phyloP scores from a whole-genome alignment of 2,329 filamentous ascomycete species.

The Ambrosiella cleistominuta region DNA sequence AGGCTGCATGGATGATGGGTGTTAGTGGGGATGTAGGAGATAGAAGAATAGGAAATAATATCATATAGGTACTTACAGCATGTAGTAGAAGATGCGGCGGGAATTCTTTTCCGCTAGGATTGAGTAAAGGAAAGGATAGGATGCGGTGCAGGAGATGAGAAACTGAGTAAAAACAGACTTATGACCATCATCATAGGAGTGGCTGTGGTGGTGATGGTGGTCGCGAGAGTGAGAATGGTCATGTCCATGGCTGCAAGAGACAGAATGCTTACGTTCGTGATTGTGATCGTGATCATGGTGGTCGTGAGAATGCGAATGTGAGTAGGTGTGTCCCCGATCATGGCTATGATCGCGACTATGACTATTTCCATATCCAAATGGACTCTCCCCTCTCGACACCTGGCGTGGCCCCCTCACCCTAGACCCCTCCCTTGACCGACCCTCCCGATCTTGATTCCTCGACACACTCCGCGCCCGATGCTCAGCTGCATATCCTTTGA shows the following conservation, averaged over 20 bases:
- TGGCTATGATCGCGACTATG: neutral
- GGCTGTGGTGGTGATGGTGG: constrained; percentile 17
- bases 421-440: neutral
- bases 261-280: constrained; percentile 19
- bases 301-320: neutral
- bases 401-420: neutral
- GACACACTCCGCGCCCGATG: constrained; percentile 1
- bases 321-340: neutral
- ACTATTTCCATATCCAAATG: neutral
- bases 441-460: neutral
- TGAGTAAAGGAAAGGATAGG: constrained; percentile 64
- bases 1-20: constrained; percentile 34
- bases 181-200: constrained; percentile 15
- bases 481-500: neutral
- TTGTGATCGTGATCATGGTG: constrained; percentile 4
- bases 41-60: neutral
- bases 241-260: constrained; percentile 17
- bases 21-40: neutral
- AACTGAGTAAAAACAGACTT: constrained; percentile 52
- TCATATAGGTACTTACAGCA: constrained; percentile 44
- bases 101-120: constrained; percentile 86
- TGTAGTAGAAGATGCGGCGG: constrained; percentile 91
- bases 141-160: constrained; percentile 50
- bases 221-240: constrained; percentile 15
- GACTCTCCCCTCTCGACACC: neutral